A percentile compares a stretch with the other conserved stretches of the same genome.
Evolutionary conservation across 306 rosid genomes (phyloP).

Genomic region (Lathyrus oleraceus): DNA sequence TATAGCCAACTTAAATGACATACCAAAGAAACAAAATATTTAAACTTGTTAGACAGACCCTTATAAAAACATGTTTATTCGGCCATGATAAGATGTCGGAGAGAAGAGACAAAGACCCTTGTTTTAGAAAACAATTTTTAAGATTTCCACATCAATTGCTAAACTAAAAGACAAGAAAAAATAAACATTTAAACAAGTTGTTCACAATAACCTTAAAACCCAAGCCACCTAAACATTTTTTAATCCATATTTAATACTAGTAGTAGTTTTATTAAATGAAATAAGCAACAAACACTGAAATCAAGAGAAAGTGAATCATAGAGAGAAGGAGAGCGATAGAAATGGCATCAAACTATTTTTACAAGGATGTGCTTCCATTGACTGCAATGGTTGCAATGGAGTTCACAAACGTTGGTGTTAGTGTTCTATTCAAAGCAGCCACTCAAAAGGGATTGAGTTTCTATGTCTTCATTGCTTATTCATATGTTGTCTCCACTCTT

Average conservation of each 20-base stretch:
- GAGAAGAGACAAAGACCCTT: neutral
- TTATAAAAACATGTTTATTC: neutral
- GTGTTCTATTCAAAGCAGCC: constrained; percentile 60
- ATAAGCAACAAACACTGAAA: neutral
- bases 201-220: too few relatives aligned
- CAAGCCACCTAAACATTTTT: too few relatives aligned
- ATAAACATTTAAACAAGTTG: neutral
- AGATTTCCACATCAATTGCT: constrained; percentile 5
- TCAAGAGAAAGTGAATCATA: neutral
- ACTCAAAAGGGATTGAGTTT: constrained; percentile 47
- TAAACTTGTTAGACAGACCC: neutral
- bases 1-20: neutral
- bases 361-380: constrained; percentile 52
- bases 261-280: neutral
- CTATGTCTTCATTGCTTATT: constrained; percentile 56
- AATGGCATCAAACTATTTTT: constrained; percentile 29
- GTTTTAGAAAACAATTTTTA: neutral
- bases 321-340: constrained; percentile 8
- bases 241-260: neutral
- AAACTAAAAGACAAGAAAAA: neutral
- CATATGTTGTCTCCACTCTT: constrained; percentile 44
- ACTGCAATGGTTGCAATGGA: constrained; percentile 50
- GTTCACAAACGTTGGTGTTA: constrained; percentile 51
- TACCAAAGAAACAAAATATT: neutral
- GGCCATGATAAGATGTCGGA: neutral